Conservation (phyloP, 768 basidiomycete genomes). For the Mycena venus region DNA sequence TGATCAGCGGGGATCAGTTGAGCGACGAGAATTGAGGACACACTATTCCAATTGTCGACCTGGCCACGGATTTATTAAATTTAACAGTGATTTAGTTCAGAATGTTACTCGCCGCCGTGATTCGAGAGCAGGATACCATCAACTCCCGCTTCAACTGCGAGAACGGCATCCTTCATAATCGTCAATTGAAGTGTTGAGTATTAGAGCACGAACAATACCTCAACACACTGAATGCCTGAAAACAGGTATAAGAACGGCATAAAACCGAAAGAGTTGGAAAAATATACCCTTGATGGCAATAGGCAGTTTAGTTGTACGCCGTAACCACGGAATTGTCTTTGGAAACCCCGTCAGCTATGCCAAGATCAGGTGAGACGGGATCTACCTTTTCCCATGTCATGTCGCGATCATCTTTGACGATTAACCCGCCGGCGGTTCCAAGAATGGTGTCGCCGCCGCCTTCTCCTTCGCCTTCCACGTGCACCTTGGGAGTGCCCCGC, state of each 20-base stretch:
- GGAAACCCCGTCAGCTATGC: not conserved
- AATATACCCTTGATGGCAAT: constrained; percentile 77
- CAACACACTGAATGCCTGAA: constrained; percentile 80
- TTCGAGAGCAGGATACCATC: constrained; percentile 93
- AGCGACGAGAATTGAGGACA: constrained; percentile 36
- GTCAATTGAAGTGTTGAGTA: constrained; percentile 30
- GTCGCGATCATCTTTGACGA: constrained; percentile 76
- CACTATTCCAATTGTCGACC: constrained; percentile 89
- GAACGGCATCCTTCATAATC: constrained; percentile 77
- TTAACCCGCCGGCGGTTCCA: constrained; percentile 78
- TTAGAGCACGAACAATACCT: constrained; percentile 55
- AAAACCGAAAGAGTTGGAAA: not conserved
- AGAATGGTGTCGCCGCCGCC: constrained; percentile 54
- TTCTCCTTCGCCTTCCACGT: constrained; percentile 49
- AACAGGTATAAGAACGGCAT: not conserved
- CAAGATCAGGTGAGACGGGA: not conserved
- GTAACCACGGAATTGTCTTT: constrained; percentile 85
- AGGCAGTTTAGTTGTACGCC: constrained; percentile 76
- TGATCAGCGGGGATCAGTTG: constrained; percentile 38
- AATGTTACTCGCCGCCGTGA: constrained; percentile 77
- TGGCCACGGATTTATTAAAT: constrained; percentile 35
- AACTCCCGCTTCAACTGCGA: constrained; percentile 86
- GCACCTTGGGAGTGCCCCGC: constrained; percentile 16
- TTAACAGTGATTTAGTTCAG: not conserved
- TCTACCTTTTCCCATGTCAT: constrained; percentile 84